phyloP scores from a whole-genome alignment of 805 yeast species.

The Saccharomycopsis sp. region DNA sequence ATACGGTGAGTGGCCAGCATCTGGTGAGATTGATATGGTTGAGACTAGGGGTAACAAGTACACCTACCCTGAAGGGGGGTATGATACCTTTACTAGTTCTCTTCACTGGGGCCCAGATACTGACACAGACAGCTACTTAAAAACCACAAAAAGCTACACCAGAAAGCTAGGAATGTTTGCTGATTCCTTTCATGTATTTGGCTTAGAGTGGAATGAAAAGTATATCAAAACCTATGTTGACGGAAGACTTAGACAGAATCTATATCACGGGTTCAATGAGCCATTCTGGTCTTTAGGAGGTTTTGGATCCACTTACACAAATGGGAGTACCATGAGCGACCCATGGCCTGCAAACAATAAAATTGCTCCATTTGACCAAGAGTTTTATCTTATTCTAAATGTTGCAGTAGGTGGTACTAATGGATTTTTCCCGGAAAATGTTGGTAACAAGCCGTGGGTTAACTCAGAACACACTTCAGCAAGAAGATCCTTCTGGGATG shows the following conservation, averaged over 20 bases:
- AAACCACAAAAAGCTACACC: background rate
- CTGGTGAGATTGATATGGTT: background rate
- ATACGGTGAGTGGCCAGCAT: constrained; percentile 1
- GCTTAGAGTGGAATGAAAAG: background rate
- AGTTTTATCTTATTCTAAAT: background rate
- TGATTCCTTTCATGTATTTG: background rate
- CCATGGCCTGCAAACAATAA: background rate
- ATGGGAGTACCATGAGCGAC: background rate
- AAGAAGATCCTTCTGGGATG: background rate
- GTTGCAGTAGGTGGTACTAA: constrained; percentile 1
- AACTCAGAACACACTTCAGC: background rate
- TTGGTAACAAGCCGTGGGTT: background rate
- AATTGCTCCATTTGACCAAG: constrained; percentile 1
- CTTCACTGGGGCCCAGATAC: constrained; percentile 1
- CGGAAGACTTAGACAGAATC: background rate
- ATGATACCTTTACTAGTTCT: background rate
- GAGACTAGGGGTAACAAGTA: background rate
- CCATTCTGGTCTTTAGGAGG: background rate
- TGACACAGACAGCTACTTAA: background rate
- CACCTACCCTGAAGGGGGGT: background rate
- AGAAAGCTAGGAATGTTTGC: constrained; percentile 1
- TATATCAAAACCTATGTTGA: background rate
- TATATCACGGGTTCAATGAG: background rate
- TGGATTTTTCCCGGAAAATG: background rate
- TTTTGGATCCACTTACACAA: background rate